A percentile compares a stretch with the other conserved stretches of the same genome.
phyloP scores from a whole-genome alignment of 1,284 basidiomycete genomes.

The Naganishia cerealis region DNA sequence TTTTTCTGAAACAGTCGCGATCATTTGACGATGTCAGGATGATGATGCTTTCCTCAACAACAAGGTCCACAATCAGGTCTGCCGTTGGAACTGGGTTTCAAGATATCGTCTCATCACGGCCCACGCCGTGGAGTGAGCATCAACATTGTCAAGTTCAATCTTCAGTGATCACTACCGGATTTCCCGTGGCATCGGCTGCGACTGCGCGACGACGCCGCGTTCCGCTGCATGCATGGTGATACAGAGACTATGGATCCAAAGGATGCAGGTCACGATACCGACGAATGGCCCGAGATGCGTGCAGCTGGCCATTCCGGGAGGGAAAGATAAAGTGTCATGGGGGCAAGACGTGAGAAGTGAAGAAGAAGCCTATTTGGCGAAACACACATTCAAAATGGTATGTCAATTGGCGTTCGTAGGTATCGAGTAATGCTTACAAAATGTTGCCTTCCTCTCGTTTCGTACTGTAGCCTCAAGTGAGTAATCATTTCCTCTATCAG shows the following conservation, averaged over 20 bases:
- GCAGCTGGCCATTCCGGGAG: not conserved
- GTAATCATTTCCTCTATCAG: not conserved
- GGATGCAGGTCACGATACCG: conserved; percentile 24
- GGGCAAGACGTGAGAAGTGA: conserved; percentile 26
- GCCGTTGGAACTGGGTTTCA: too few species aligned
- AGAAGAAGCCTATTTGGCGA: conserved; percentile 31
- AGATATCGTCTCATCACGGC: too few species aligned
- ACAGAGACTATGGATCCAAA: not conserved
- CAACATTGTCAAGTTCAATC: not conserved
- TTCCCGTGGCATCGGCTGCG: not conserved
- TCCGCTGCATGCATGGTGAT: conserved; percentile 3
- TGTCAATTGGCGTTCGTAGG: not conserved
- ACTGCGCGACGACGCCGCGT: not conserved
- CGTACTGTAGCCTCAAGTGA: conserved; percentile 45
- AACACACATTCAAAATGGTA: conserved; percentile 26
- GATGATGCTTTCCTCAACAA: too few species aligned
- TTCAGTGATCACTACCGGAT: not conserved
- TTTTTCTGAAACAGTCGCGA: too few species aligned
- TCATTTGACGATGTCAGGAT: too few species aligned
- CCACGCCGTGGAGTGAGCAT: not conserved
- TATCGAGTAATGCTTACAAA: not conserved
- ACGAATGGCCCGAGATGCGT: conserved; percentile 31
- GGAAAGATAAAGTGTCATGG: conserved; percentile 11
- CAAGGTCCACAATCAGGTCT: too few species aligned
- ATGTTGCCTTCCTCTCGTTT: not conserved